These are phyloP conservation scores for Galerina sulciceps DNA, from an alignment of 768 basidiomycete species.

Conservation along the genomic window DNA sequence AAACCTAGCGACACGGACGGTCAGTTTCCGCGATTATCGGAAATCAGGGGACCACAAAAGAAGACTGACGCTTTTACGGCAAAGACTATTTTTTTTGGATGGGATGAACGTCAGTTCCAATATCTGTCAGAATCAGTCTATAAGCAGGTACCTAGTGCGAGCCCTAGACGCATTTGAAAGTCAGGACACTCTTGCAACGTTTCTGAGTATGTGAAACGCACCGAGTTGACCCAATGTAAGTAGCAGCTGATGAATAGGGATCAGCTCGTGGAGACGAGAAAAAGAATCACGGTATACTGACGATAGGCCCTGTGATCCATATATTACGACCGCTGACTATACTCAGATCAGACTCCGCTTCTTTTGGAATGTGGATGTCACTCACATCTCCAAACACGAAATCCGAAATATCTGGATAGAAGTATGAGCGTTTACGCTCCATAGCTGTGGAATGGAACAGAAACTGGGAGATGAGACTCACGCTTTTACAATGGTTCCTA, in stretches of 20 bases:
- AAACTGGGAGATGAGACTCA: constrained; percentile 19
- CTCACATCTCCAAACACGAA: constrained; percentile 71
- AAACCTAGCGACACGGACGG: constrained; percentile 35
- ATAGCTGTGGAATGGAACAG: constrained; percentile 28
- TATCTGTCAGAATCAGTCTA: neutral
- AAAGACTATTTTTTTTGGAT: constrained; percentile 34
- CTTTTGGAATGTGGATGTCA: neutral
- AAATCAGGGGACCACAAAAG: neutral
- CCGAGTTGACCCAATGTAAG: constrained; percentile 56
- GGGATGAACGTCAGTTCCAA: neutral
- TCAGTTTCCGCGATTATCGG: neutral
- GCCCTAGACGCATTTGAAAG: constrained; percentile 22
- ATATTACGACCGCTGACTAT: constrained; percentile 63
- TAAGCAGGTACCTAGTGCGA: constrained; percentile 41
- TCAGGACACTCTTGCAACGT: constrained; percentile 3
- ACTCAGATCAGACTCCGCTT: neutral
- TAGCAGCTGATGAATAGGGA: constrained; percentile 38
- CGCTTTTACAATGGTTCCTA: constrained; percentile 61
- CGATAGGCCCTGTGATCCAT: constrained; percentile 55
- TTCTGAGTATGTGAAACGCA: constrained; percentile 19
- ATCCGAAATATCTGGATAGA: constrained; percentile 50
- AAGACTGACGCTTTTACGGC: constrained; percentile 49
- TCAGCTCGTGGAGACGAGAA: neutral
- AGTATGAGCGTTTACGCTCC: neutral
- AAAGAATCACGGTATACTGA: constrained; percentile 33